Percentiles rank a stretch among this genome's conserved stretches.
Conservation (phyloP, 257 asterid genomes). For the Galeopsis tetrahit region DNA sequence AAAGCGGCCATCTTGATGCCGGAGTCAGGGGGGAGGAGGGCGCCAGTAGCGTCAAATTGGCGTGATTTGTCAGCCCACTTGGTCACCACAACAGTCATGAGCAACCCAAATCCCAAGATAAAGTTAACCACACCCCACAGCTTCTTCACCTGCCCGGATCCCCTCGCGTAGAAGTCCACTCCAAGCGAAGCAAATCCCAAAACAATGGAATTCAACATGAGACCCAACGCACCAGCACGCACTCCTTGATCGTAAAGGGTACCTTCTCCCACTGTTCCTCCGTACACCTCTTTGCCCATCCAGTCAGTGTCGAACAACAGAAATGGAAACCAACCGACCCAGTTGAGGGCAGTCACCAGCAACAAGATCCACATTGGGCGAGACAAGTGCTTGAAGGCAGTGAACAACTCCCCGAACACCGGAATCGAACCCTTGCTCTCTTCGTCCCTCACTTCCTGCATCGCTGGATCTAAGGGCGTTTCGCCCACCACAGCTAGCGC, state of each 20-base stretch:
- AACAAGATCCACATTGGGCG: conserved; percentile 66
- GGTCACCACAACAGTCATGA: conserved; percentile 61
- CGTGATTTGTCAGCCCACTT: conserved; percentile 57
- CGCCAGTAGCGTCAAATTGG: conserved; percentile 21
- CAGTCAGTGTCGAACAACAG: conserved; percentile 71
- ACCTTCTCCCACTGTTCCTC: conserved; percentile 53
- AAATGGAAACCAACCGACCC: conserved; percentile 79
- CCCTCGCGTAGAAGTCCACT: conserved; percentile 49
- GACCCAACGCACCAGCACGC: conserved; percentile 72
- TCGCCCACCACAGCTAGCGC: conserved; percentile 52
- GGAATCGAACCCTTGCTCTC: conserved; percentile 34
- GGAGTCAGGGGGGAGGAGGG: conserved; percentile 36
- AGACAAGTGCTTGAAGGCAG: conserved; percentile 56
- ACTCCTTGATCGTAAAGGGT: conserved; percentile 63
- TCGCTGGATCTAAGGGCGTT: neutral
- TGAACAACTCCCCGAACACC: conserved; percentile 58
- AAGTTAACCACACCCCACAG: conserved; percentile 76
- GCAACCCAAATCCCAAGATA: conserved; percentile 61
- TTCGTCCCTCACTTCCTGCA: neutral
- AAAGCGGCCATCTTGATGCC: conserved; percentile 59
- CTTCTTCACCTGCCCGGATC: conserved; percentile 56
- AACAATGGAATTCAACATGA: conserved; percentile 66
- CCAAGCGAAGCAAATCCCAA: conserved; percentile 60
- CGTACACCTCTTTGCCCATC: conserved; percentile 78
- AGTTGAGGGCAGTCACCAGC: conserved; percentile 56